Evolutionary conservation across 2,329 filamentous ascomycete species (phyloP).

Genomic region (Samsoniella hepiali): DNA sequence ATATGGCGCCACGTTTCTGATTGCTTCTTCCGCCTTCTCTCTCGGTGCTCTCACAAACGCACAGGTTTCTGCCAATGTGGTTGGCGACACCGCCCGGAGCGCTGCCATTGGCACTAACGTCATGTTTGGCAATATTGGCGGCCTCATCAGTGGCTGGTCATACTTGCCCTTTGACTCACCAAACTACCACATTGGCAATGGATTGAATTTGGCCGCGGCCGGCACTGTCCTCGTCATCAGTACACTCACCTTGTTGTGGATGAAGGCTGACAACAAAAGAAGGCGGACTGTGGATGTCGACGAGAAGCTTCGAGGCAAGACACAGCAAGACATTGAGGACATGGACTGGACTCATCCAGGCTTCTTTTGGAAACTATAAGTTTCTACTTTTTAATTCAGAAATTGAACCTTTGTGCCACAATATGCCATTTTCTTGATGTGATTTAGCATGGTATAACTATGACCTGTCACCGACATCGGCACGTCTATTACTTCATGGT

Average conservation of each 20-base stretch:
- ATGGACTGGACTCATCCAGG: constrained; percentile 65
- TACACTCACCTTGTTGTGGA: constrained; percentile 53
- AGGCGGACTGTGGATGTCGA: constrained; percentile 55
- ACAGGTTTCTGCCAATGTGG: constrained; percentile 66
- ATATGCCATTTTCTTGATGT: no score
- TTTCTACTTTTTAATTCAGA: not conserved
- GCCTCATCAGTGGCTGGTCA: constrained; percentile 62
- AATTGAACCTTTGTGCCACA: not conserved
- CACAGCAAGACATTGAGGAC: constrained; percentile 52
- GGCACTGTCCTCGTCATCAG: constrained; percentile 49
- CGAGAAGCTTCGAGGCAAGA: constrained; percentile 51
- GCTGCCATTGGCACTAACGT: constrained; percentile 63
- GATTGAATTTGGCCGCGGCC: constrained; percentile 61
- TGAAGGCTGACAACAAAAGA: constrained; percentile 57
- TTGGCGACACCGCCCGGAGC: constrained; percentile 66
- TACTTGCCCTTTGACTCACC: constrained; percentile 63
- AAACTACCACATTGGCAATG: constrained; percentile 68
- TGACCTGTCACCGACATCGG: not conserved
- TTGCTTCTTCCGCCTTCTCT: constrained; percentile 61
- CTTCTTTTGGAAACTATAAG: constrained; percentile 52
- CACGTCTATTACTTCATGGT: no score
- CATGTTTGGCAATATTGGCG: constrained; percentile 72
- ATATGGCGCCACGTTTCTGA: constrained; percentile 69
- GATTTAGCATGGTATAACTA: no score
- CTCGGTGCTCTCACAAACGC: constrained; percentile 65